Base-by-base conservation (phyloP, 2,329 filamentous ascomycete genomes). In the Fusarium sp. region DNA sequence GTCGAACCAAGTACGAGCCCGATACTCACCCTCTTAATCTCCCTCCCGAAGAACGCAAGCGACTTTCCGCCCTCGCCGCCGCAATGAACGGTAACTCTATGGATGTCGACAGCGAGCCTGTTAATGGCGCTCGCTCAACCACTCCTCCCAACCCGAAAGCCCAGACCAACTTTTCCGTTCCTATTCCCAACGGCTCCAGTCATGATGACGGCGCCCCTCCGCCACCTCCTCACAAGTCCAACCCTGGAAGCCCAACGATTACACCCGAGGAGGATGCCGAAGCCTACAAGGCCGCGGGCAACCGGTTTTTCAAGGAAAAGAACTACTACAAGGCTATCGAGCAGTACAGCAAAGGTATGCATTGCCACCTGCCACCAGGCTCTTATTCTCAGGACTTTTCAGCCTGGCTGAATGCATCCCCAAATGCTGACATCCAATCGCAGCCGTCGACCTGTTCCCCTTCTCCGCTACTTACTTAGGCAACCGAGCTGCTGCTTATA, bases 281-380 rank as follows among this genome's bases (percentile, higher is more conserved):
- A 82, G 86, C 89, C 15, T 97, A 91, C 87, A 99, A 99, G 85
- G 89, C 92, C 74, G 89, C 93, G 4, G 96, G 96, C 62, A 99
- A 99, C 84, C 96, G 96, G 77, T 95, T 93, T 77, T 99, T 98
- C 88, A 98, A 98, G 84, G 93, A 94, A 69, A 93, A 92, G 78
- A 93, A 98, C 76, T 99, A 95, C 80, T 83, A 86, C 64, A 91
- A 92, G 77, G 95, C 96, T 24, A 94, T 98, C 78, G 88, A 92
- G 72, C 93, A 98, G 80, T 99, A 98, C 80, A 93, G 92, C 73
- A 97, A 97, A 88, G 95, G 95, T 97, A 85, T 77, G 79, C 64
- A 35, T 50, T 33, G 28, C 42, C 54, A 28, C 29, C 26, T 33
- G 20, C 39, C 33, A n/a, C 7, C n/a, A 41, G 44, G 50, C 41